Conservation (phyloP, 495 filamentous ascomycete genomes). For the Achaetomiella virescens region DNA sequence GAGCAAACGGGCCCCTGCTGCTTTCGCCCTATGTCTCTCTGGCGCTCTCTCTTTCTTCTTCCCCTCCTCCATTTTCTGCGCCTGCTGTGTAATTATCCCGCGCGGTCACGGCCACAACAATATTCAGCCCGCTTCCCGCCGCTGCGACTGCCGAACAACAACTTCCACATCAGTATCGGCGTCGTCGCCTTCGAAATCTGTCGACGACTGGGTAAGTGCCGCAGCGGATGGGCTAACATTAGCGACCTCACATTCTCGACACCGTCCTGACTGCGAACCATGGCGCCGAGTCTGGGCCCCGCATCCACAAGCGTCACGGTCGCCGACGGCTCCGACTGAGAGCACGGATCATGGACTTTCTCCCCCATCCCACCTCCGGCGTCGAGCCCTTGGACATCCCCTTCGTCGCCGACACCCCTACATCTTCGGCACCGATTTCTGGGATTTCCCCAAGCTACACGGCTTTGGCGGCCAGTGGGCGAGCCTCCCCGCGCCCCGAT, state of each 20-base stretch:
- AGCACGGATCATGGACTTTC: slow-evolving; percentile 21
- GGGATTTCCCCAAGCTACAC: slow-evolving; percentile 22
- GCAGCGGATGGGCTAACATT: not conserved
- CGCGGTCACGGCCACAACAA: too few species aligned
- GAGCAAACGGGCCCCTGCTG: too few species aligned
- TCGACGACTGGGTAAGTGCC: not conserved
- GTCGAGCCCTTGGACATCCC: slow-evolving; percentile 21
- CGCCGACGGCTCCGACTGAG: not conserved
- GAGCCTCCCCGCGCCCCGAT: slow-evolving; percentile 18
- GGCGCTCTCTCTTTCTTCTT: too few species aligned
- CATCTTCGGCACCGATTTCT: slow-evolving; percentile 20
- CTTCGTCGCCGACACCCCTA: slow-evolving; percentile 23
- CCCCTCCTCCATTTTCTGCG: too few species aligned
- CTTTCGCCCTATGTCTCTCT: too few species aligned
- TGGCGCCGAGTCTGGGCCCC: slow-evolving; percentile 13
- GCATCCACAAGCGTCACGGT: slow-evolving; percentile 6
- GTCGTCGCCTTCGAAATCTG: not conserved
- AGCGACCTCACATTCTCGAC: not conserved
- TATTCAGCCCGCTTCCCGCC: not conserved
- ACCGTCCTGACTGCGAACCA: slow-evolving; percentile 1
- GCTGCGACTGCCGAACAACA: too few species aligned
- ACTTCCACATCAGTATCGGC: too few species aligned
- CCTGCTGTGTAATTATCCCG: too few species aligned
- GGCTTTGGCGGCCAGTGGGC: slow-evolving; percentile 25
- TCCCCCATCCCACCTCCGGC: slow-evolving; percentile 19